phyloP scores from a whole-genome alignment of 2,329 filamentous ascomycete genomes.

The Hypomyces rosellus region DNA sequence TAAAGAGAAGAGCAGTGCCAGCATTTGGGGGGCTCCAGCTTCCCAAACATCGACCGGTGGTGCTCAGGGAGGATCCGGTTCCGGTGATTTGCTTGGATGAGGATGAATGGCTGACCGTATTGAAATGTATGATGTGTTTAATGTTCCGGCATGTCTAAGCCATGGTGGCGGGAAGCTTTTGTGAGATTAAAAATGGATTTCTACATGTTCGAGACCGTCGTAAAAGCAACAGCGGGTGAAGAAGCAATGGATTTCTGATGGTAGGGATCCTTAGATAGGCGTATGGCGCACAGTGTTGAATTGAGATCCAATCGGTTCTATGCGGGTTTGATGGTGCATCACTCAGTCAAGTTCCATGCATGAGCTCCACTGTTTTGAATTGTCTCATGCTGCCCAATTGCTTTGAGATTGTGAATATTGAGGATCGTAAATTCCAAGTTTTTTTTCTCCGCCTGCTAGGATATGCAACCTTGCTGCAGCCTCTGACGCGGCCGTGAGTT shows the following conservation, averaged over 20 bases:
- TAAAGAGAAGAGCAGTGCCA: conserved; percentile 94
- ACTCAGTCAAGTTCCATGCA: too few relatives aligned
- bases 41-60: conserved; percentile 25
- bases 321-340: too few relatives aligned
- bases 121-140: neutral
- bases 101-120: neutral
- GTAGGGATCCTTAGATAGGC: conserved; percentile 18
- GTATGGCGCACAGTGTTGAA: conserved; percentile 8
- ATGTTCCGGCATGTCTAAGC: conserved; percentile 2
- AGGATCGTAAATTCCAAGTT: too few relatives aligned
- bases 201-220: conserved; percentile 4
- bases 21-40: conserved; percentile 80
- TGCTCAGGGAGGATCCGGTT: conserved; percentile 30
- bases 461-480: too few relatives aligned
- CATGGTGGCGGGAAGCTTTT: conserved; percentile 2
- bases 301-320: neutral
- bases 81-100: conserved; percentile 46
- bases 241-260: conserved; percentile 24
- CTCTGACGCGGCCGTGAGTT: too few relatives aligned
- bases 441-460: too few relatives aligned
- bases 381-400: too few relatives aligned
- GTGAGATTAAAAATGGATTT: neutral
- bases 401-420: too few relatives aligned
- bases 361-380: too few relatives aligned
- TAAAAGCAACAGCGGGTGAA: conserved; percentile 2